Evolutionary conservation across 768 basidiomycete genomes (phyloP).

Genomic region (Russula sp.): DNA sequence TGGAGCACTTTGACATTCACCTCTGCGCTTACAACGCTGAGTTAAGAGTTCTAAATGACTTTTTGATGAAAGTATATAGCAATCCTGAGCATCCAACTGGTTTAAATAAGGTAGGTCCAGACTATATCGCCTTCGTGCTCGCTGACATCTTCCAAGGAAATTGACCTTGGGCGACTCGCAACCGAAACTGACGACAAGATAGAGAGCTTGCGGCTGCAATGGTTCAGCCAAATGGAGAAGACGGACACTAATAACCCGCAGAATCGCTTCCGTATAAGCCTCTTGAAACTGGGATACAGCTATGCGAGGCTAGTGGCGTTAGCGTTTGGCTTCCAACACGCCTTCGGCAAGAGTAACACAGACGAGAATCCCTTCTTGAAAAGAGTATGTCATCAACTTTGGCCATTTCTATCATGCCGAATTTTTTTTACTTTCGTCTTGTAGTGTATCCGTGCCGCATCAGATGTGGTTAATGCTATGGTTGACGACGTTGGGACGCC

Average conservation of each 20-base stretch:
- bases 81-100: constrained; percentile 70
- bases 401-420: constrained; percentile 7
- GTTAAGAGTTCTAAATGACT: constrained; percentile 55
- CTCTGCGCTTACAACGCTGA: constrained; percentile 72
- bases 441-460: constrained; percentile 63
- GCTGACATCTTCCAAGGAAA: constrained; percentile 36
- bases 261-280: constrained; percentile 53
- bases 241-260: constrained; percentile 51
- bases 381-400: constrained; percentile 42
- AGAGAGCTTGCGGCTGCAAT: constrained; percentile 46
- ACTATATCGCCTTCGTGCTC: not conserved
- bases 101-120: constrained; percentile 54
- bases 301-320: constrained; percentile 65
- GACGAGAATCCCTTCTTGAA: constrained; percentile 62
- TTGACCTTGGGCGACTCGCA: constrained; percentile 60
- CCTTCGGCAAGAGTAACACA: constrained; percentile 52
- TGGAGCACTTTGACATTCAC: constrained; percentile 75
- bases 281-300: constrained; percentile 57
- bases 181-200: constrained; percentile 65
- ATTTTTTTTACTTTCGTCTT: constrained; percentile 3
- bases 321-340: constrained; percentile 74
- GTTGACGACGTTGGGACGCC: constrained; percentile 53
- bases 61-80: constrained; percentile 56
- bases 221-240: constrained; percentile 48
- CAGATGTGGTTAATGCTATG: constrained; percentile 57